A percentile compares a stretch with the other conserved stretches of the same genome.
phyloP scores from a whole-genome alignment of 2,329 filamentous ascomycete species.

The Scytalidium lignicola region DNA sequence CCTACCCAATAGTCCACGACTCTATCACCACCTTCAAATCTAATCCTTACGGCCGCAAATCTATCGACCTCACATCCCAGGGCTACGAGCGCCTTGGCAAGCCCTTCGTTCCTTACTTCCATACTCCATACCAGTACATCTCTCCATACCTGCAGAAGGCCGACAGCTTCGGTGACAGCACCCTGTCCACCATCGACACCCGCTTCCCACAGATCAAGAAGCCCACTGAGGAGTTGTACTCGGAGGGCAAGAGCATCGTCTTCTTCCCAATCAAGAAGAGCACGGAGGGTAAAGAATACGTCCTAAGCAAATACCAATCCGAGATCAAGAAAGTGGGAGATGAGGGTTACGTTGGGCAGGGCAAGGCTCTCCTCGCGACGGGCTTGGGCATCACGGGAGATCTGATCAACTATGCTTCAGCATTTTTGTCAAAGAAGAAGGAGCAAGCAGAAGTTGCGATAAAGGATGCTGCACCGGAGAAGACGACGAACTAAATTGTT shows the following conservation, averaged over 20 bases:
- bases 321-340: conserved; percentile 61
- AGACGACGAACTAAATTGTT: conserved; percentile 11
- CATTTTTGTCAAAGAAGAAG: conserved; percentile 57
- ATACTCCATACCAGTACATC: conserved; percentile 75
- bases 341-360: conserved; percentile 58
- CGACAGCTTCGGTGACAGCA: conserved; percentile 69
- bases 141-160: conserved; percentile 80
- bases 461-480: conserved; percentile 49
- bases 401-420: conserved; percentile 55
- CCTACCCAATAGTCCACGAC: conserved; percentile 80
- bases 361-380: conserved; percentile 66
- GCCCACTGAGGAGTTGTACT: conserved; percentile 65
- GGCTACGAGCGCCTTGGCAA: conserved; percentile 69
- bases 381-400: conserved; percentile 63
- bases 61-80: conserved; percentile 67
- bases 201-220: conserved; percentile 71
- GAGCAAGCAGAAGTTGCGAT: conserved; percentile 51
- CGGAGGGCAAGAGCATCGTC: conserved; percentile 56
- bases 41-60: conserved; percentile 79
- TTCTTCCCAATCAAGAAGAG: conserved; percentile 59
- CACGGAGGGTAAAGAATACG: conserved; percentile 56
- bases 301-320: conserved; percentile 49
- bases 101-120: conserved; percentile 72
- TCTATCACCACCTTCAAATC: conserved; percentile 71
- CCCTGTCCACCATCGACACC: conserved; percentile 64